A percentile compares a stretch with the other conserved stretches of the same genome.
phyloP scores from a whole-genome alignment of 2,329 filamentous ascomycete genomes.

The Cladophialophora bantiana region DNA sequence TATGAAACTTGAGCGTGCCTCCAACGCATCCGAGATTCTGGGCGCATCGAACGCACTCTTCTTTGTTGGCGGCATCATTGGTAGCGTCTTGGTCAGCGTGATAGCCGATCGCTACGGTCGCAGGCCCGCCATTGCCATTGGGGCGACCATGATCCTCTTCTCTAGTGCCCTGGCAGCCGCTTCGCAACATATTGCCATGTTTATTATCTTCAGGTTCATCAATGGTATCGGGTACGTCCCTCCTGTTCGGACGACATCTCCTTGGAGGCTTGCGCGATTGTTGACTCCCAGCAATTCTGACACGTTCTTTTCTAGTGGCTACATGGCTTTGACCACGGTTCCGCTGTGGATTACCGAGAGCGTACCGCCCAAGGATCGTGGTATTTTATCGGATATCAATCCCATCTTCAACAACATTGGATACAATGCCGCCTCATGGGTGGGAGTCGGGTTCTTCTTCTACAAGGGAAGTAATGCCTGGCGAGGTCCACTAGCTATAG shows the following conservation, averaged over 20 bases:
- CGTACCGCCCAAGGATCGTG: conserved; percentile 13
- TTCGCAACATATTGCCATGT: conserved; percentile 16
- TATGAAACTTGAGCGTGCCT: not conserved
- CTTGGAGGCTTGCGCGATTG: too few species aligned
- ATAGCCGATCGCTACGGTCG: conserved; percentile 1
- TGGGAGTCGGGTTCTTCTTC: conserved; percentile 28
- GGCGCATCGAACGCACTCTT: conserved; percentile 9
- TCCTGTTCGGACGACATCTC: too few species aligned
- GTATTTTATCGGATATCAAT: conserved; percentile 2
- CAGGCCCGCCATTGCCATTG: not conserved
- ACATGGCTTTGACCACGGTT: not conserved
- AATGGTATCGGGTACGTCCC: conserved; percentile 8
- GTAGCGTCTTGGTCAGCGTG: not conserved
- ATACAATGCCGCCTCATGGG: not conserved
- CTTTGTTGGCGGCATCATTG: conserved; percentile 10
- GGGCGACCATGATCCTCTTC: not conserved
- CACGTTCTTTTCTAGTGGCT: not conserved
- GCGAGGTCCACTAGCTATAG: conserved; percentile 11
- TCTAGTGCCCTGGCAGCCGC: conserved; percentile 9
- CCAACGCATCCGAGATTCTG: not conserved
- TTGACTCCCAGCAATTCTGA: too few species aligned
- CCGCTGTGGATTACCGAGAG: conserved; percentile 19
- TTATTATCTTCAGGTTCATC: conserved; percentile 18
- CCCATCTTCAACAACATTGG: not conserved
- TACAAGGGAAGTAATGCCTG: conserved; percentile 30